Percentiles rank a stretch among this genome's conserved stretches.
phyloP scores from a whole-genome alignment of 2,329 filamentous ascomycete genomes.

The Spiromastix sp. region DNA sequence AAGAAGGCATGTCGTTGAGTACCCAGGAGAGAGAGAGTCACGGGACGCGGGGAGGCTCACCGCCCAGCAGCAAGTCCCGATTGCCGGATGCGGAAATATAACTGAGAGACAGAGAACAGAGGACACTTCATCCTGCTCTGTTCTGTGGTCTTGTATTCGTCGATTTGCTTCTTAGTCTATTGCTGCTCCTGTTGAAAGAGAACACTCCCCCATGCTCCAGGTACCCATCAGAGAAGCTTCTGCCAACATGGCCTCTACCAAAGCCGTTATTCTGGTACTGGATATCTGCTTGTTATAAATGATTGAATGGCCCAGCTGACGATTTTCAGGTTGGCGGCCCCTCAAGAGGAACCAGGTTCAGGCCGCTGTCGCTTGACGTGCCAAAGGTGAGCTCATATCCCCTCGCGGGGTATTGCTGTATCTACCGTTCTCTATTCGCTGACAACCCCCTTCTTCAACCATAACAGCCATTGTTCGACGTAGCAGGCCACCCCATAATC shows the following conservation, averaged over 20 bases:
- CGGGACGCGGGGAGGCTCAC: too few species aligned
- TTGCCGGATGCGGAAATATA: too few species aligned
- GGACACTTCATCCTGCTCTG: too few species aligned
- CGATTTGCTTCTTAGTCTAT: too few species aligned
- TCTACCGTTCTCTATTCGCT: slow-evolving; percentile 2
- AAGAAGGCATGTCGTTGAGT: too few species aligned
- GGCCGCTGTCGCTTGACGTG: slow-evolving; percentile 87
- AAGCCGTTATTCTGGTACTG: slow-evolving; percentile 84
- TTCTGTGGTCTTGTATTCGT: too few species aligned
- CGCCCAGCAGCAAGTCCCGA: too few species aligned
- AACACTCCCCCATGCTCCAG: slow-evolving; percentile 39
- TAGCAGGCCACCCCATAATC: slow-evolving; percentile 96
- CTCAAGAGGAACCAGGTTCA: slow-evolving; percentile 88
- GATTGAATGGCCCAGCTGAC: too few species aligned
- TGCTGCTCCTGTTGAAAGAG: too few species aligned
- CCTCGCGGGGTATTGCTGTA: too few species aligned
- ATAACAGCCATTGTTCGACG: slow-evolving; percentile 82
- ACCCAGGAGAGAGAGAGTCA: too few species aligned
- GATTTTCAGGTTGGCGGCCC: slow-evolving; percentile 79
- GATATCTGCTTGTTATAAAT: background rate
- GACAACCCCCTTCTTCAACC: background rate
- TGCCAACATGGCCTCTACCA: slow-evolving; percentile 54
- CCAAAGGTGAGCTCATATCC: slow-evolving; percentile 63
- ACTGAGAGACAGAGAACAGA: too few species aligned
- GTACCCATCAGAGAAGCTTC: slow-evolving; percentile 33